These are phyloP conservation scores for Pseudotulostoma volvatum DNA, from an alignment of 495 filamentous ascomycete genomes.

Conservation along the genomic window DNA sequence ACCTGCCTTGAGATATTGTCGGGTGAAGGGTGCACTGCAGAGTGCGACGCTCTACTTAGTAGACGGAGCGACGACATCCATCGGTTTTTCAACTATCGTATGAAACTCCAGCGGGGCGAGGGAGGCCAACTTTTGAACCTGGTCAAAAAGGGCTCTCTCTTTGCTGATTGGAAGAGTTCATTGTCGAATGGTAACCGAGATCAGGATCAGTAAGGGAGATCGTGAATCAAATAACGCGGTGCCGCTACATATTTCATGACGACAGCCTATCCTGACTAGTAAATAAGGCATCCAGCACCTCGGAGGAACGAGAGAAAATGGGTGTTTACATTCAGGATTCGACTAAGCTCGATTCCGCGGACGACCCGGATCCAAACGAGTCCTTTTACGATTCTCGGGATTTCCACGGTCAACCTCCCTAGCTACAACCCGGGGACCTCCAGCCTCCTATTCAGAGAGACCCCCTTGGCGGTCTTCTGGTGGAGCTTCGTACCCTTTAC, in stretches of 20 bases:
- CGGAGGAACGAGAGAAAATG: slow-evolving; percentile 8
- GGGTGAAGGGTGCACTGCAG: too few relatives aligned
- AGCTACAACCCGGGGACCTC: slow-evolving; percentile 12
- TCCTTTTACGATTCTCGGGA: slow-evolving; percentile 10
- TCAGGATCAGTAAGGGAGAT: slow-evolving; percentile 8
- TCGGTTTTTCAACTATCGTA: slow-evolving; percentile 10
- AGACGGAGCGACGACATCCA: slow-evolving; percentile 7
- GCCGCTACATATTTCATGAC: slow-evolving; percentile 2
- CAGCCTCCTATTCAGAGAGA: slow-evolving; percentile 10
- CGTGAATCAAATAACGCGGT: slow-evolving; percentile 13
- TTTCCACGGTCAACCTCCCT: slow-evolving; percentile 11
- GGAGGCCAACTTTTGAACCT: slow-evolving; percentile 7
- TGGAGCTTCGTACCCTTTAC: slow-evolving; percentile 9
- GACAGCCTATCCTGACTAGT: slow-evolving; percentile 3
- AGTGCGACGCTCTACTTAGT: too few relatives aligned
- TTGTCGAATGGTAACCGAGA: slow-evolving; percentile 10
- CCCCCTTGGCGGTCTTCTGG: slow-evolving; percentile 10
- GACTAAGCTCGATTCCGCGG: slow-evolving; percentile 11
- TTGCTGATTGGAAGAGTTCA: slow-evolving; percentile 12
- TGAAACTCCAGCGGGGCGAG: slow-evolving; percentile 6
- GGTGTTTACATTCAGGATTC: slow-evolving; percentile 13
- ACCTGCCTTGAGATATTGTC: too few relatives aligned
- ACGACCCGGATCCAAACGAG: slow-evolving; percentile 10
- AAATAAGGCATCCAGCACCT: slow-evolving; percentile 7
- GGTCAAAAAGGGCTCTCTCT: slow-evolving; percentile 7